These are phyloP conservation scores for Spencermartinsiella ligniputridi DNA, from an alignment of 1,139 yeast species.

Conservation along the genomic window DNA sequence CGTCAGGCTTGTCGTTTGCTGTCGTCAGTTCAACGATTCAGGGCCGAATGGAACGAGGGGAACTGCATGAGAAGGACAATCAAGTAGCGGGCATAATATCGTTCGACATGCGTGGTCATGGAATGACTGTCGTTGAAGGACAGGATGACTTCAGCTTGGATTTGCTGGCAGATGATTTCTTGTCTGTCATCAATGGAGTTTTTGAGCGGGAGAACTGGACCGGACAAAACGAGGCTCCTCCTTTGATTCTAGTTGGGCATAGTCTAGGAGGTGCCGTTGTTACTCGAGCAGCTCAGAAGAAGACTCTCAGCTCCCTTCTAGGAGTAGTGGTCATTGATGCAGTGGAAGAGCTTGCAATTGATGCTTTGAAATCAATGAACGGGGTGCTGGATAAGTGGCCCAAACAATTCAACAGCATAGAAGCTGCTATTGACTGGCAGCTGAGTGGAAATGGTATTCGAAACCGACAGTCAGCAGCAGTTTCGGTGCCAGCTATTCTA, in stretches of 20 bases:
- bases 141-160: slow-evolving; percentile 45
- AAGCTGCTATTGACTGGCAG: slow-evolving; percentile 83
- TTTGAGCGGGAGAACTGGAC: slow-evolving; percentile 21
- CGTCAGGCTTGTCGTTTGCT: slow-evolving; percentile 77
- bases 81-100: slow-evolving; percentile 54
- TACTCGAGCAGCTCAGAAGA: slow-evolving; percentile 43
- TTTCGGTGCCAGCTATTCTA: slow-evolving; percentile 63
- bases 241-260: slow-evolving; percentile 70
- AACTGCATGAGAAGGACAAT: slow-evolving; percentile 11
- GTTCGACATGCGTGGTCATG: slow-evolving; percentile 86
- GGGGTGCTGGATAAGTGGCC: slow-evolving; percentile 63
- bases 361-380: slow-evolving; percentile 64
- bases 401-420: slow-evolving; percentile 43
- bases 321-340: slow-evolving; percentile 84
- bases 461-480: slow-evolving; percentile 57
- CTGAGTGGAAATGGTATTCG: slow-evolving; percentile 46
- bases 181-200: slow-evolving; percentile 43
- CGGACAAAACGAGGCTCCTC: slow-evolving; percentile 31
- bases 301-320: slow-evolving; percentile 18
- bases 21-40: slow-evolving; percentile 40
- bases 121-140: slow-evolving; percentile 39
- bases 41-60: slow-evolving; percentile 24
- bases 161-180: slow-evolving; percentile 55
- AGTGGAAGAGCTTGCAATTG: slow-evolving; percentile 86
- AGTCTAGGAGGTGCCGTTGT: slow-evolving; percentile 89